Conservation (phyloP, 2,329 filamentous ascomycete genomes). For the Fulvia fulva region DNA sequence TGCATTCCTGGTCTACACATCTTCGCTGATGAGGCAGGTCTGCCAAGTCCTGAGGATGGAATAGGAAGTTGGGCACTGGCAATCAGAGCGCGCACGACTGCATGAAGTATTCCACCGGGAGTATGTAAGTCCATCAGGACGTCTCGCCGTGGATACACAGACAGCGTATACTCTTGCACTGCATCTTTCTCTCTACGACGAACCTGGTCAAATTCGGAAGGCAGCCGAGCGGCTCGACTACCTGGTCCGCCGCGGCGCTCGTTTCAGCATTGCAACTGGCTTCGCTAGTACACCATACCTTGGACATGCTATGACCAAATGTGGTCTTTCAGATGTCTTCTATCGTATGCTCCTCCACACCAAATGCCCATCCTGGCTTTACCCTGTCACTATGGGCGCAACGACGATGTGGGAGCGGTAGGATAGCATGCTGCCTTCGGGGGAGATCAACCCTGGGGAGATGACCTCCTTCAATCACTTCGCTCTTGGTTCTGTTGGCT, state of each 20-base stretch:
- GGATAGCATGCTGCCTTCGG: conserved; percentile 46
- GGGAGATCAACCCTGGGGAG: conserved; percentile 42
- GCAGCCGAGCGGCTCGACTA: conserved; percentile 26
- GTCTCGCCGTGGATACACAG: conserved; percentile 33
- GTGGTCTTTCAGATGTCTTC: conserved; percentile 6
- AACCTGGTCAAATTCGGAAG: conserved; percentile 10
- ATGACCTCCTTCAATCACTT: conserved; percentile 51
- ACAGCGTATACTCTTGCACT: conserved; percentile 29
- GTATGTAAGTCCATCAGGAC: conserved; percentile 31
- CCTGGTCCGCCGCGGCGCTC: conserved; percentile 9
- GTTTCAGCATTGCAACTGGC: conserved; percentile 31
- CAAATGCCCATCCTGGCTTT: conserved; percentile 47
- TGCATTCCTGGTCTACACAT: too few relatives aligned
- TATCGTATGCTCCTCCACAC: conserved; percentile 50
- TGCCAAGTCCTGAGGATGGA: too few relatives aligned
- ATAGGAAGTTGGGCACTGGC: conserved; percentile 31
- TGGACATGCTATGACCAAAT: too few relatives aligned
- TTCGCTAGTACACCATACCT: conserved; percentile 58
- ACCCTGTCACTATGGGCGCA: conserved; percentile 44
- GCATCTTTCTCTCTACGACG: conserved; percentile 27
- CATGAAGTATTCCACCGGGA: conserved; percentile 28
- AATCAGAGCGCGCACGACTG: conserved; percentile 31
- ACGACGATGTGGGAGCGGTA: conserved; percentile 53
- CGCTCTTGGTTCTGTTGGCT: conserved; percentile 46
- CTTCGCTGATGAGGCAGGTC: too few relatives aligned